These are phyloP conservation scores for Astragalus membranaceus DNA, from an alignment of 306 rosid species.

Conservation along the genomic window DNA sequence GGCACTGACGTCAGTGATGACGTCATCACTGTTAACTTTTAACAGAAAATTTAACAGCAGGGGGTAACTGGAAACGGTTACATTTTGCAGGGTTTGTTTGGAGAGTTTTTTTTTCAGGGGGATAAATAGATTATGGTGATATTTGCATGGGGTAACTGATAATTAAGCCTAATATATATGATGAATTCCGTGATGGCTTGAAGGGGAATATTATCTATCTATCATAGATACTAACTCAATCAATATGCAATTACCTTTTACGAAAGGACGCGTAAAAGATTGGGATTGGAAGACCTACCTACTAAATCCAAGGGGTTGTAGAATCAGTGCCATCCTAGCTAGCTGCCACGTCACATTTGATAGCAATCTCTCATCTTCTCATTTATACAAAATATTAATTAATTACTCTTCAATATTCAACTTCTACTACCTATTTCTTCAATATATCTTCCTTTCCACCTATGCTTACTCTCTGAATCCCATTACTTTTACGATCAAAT, in stretches of 20 bases:
- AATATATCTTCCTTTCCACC: not conserved
- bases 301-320: conserved; percentile 10
- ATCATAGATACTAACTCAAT: not conserved
- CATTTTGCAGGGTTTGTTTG: no score
- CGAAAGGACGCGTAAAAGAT: conserved; percentile 31
- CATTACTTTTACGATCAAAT: conserved; percentile 37
- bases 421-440: not conserved
- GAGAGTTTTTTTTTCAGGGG: no score
- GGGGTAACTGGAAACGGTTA: no score
- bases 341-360: no score
- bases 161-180: no score
- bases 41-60: no score
- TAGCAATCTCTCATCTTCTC: conserved; percentile 29
- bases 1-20: no score
- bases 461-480: not conserved
- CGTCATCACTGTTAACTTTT: no score
- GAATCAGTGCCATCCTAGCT: conserved; percentile 32
- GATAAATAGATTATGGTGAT: no score
- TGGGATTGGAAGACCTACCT: conserved; percentile 28
- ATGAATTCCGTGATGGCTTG: not conserved
- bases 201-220: not conserved
- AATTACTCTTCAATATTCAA: not conserved
- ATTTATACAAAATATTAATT: conserved; percentile 2
- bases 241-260: not conserved
- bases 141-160: no score